Evolutionary conservation across 345 rosid species (phyloP), one percentile per base, ranked within the genome.

Genomic region (Aquilaria yunnanensis): DNA sequence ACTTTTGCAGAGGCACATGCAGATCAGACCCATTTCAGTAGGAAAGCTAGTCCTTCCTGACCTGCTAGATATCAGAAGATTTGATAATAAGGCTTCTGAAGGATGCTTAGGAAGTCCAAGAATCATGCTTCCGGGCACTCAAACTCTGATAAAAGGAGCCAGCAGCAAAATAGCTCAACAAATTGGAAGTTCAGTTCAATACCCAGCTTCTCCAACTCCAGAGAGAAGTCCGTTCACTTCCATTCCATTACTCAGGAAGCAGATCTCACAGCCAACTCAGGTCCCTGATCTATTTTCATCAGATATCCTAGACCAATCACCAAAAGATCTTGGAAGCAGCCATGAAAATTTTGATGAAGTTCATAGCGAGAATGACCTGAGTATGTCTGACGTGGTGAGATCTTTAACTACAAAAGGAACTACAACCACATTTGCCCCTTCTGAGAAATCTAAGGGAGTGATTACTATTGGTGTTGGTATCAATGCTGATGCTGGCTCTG

Each of bases 1-100:
- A 67, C 78, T 86, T 64, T 70, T 90, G 58, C 80, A 77, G 66
- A 83, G 83, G 59, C 71, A 31, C 31, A 78, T 94, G 80, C 82
- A 83, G 72, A 76, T 90, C 59, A 80, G 83, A 74, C 74, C 92
- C 60, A 60, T 80, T 72, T 65, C 67, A 62, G 41, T 78, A 23
- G 75, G 79, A 63, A 73, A 76, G 49, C 56, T 90, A 58, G 46
- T 73, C 72, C 78, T 90, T 54, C 91, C 96, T 66, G 84, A 83
- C 31, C 61, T 82, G 71, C 78, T 64, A 67, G 82, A 75, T 66
- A 69, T 82, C 53, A 79, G 59, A 58, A 77, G 66, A 73, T 71
- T 74, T 47, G 76, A 80, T 75, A 77, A 80, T 57, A 81, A 75
- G 64, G 75, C 75, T 68, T 71, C 83, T 14, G 68, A 58, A 50